Base-by-base conservation (phyloP, 306 rosid species). In the Benincasa hispida region DNA sequence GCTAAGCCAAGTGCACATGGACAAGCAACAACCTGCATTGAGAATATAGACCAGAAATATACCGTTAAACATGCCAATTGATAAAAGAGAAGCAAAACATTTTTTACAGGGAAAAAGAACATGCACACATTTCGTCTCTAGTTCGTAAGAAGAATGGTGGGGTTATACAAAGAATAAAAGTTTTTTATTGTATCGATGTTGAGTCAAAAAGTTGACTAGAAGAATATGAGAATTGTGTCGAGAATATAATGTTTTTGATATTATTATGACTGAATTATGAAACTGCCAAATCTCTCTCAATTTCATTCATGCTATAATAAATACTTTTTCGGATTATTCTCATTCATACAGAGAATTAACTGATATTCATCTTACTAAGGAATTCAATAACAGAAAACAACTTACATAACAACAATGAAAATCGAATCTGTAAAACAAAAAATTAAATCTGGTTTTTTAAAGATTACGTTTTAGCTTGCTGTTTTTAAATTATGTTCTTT, bases 1-100 rank as follows among this genome's bases (percentile, higher is more conserved):
- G 98, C 98, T 73, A 93, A 88, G 80, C 98, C 98, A 77, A 93
- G 96, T 35, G 98, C 98, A 87, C 98, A 93, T 2, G 98, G 98
- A 89, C 98, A 93, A 81, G 98, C 98, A 81, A 93, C 83, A 75
- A 93, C 98, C 98, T 93, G 91, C 83, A 72, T 53, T 70, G 76
- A 50, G 75, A 80, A 83, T 39, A 66, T 5, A 39, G 50, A 18
- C 57, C 30, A 42, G 24, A 70, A 50, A 70, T 25, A 25, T 47
- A 77, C 8, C 65, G 28, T 60, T 56, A 50, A 6, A n/a, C 62
- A 81, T 66, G 78, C 75, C 82, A 76, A 77, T 45, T 80, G 63
- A 72, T 74, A 21, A 30, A 28, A 12, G 18, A 60, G 28, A 1
- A 50, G 32, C 28, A 73, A 68, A 11, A 22, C 35, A 25, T 42